Evolutionary conservation across 495 filamentous ascomycete genomes (phyloP).

Genomic region (Massariosphaeria phaeospora): DNA sequence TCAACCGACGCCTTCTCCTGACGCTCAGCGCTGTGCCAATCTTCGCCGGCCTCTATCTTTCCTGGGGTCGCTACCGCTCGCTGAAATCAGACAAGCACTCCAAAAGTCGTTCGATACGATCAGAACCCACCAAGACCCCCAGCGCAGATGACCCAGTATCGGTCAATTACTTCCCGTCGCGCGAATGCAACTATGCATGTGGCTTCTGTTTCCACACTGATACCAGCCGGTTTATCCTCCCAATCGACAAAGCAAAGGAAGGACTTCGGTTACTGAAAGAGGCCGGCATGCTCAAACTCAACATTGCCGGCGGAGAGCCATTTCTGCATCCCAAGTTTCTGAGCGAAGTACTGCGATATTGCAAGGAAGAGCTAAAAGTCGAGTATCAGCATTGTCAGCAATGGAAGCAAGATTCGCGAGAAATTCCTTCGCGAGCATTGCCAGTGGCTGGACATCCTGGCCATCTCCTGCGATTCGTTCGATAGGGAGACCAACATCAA

Average conservation of each 20-base stretch:
- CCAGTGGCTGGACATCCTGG: conserved; percentile 2
- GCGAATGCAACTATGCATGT: conserved; percentile 51
- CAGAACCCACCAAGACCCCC: too few species aligned
- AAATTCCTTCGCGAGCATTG: conserved; percentile 13
- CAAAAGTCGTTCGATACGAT: too few species aligned
- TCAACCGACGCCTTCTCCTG: too few species aligned
- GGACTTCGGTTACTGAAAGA: conserved; percentile 46
- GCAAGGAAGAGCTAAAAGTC: conserved; percentile 48
- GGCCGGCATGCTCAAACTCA: conserved; percentile 56
- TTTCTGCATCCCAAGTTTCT: conserved; percentile 51
- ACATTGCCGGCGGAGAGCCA: conserved; percentile 58
- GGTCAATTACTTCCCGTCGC: conserved; percentile 50
- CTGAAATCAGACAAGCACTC: too few species aligned
- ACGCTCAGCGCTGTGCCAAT: too few species aligned
- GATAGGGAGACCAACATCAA: conserved; percentile 3
- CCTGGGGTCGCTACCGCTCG: too few species aligned
- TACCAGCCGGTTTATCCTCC: conserved; percentile 43
- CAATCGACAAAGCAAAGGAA: conserved; percentile 42
- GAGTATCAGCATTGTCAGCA: conserved; percentile 54
- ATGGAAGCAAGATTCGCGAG: conserved; percentile 49
- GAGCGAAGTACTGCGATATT: conserved; percentile 46
- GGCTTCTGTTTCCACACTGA: conserved; percentile 58
- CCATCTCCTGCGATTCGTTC: conserved; percentile 8
- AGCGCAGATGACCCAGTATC: too few species aligned
- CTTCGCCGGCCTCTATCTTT: too few species aligned